These are phyloP conservation scores for Xylaria sp. DNA, from an alignment of 2,329 filamentous ascomycete species.

Conservation along the genomic window DNA sequence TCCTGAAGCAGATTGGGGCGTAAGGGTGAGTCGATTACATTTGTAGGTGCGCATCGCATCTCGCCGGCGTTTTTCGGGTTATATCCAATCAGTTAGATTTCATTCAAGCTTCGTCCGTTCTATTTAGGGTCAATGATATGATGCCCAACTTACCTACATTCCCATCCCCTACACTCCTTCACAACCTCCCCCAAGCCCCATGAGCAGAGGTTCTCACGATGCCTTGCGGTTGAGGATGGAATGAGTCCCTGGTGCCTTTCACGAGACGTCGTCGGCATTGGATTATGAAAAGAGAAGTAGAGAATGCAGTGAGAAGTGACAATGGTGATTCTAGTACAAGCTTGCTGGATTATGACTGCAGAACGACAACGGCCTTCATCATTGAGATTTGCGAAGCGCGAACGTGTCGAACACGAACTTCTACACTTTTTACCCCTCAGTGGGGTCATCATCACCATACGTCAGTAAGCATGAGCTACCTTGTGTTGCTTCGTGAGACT, in stretches of 20 bases:
- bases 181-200: background rate
- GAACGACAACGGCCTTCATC: background rate
- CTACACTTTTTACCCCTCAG: conserved; percentile 30
- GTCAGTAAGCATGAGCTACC: conserved; percentile 30
- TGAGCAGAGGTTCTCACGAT: background rate
- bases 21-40: conserved; percentile 25
- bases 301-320: background rate
- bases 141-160: conserved; percentile 2
- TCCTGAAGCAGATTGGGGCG: conserved; percentile 70
- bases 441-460: conserved; percentile 29
- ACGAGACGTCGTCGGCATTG: background rate
- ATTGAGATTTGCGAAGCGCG: background rate
- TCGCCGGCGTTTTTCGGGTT: conserved; percentile 24
- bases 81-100: conserved; percentile 32
- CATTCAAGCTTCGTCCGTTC: background rate
- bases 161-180: background rate
- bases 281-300: background rate
- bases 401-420: background rate
- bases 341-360: background rate
- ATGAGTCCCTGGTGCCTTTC: background rate
- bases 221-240: background rate
- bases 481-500: conserved; percentile 20
- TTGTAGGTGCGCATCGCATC: conserved; percentile 25
- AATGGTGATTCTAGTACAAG: no score
- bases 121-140: conserved; percentile 6